These are phyloP conservation scores for Globisporangium cylindrosporum DNA, from an alignment of 352 stramenopile species.

Conservation along the genomic window DNA sequence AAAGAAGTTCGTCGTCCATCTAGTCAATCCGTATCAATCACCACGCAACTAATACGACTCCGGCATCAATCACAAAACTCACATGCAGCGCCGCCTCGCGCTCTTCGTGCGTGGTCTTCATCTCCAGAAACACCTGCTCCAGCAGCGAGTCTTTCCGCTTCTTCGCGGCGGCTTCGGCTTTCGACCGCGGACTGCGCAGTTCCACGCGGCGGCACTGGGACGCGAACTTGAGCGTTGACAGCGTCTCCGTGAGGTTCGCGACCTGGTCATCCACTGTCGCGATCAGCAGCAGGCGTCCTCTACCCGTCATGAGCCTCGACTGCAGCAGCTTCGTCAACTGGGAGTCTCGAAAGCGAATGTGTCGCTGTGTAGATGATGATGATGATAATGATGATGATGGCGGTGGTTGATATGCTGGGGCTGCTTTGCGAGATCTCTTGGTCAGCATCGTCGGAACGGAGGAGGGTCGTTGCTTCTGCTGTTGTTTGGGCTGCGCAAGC, in stretches of 20 bases:
- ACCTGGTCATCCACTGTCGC: slow-evolving; percentile 59
- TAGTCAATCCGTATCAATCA: not conserved
- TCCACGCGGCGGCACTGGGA: slow-evolving; percentile 59
- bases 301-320: slow-evolving; percentile 39
- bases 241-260: slow-evolving; percentile 54
- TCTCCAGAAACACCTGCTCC: slow-evolving; percentile 45
- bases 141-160: slow-evolving; percentile 33
- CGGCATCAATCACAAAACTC: slow-evolving; percentile 8
- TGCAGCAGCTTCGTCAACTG: slow-evolving; percentile 73
- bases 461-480: not conserved
- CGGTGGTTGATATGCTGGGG: not conserved
- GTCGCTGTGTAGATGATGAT: slow-evolving; percentile 14
- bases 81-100: slow-evolving; percentile 46
- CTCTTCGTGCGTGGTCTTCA: slow-evolving; percentile 50
- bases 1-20: not conserved
- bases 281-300: slow-evolving; percentile 52
- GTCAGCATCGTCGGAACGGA: not conserved
- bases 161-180: slow-evolving; percentile 14
- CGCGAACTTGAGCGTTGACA: slow-evolving; percentile 79
- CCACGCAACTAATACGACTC: too few relatives aligned
- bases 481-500: slow-evolving; percentile 34
- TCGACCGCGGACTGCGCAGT: slow-evolving; percentile 22
- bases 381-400: not conserved
- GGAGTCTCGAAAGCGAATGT: slow-evolving; percentile 71
- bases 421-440: slow-evolving; percentile 5